phyloP scores from a whole-genome alignment of 768 basidiomycete genomes.

The Trametes punicea region DNA sequence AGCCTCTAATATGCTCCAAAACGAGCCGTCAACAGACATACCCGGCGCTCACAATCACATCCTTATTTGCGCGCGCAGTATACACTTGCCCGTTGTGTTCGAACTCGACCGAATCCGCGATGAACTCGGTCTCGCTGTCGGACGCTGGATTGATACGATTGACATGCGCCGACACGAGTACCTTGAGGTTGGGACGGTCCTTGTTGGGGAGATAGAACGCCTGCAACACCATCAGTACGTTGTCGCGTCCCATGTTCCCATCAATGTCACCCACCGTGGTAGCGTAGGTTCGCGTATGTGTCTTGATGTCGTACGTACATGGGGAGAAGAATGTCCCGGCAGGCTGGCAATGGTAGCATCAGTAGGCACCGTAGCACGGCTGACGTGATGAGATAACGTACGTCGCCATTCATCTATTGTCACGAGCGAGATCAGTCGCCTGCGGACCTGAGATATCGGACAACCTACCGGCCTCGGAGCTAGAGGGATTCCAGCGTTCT shows the following conservation, averaged over 20 bases:
- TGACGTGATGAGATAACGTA: slow-evolving; percentile 1
- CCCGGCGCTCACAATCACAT: slow-evolving; percentile 40
- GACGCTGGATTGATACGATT: slow-evolving; percentile 25
- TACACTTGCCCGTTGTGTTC: slow-evolving; percentile 29
- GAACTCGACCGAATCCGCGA: slow-evolving; percentile 49
- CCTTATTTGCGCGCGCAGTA: slow-evolving; percentile 40
- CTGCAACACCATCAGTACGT: slow-evolving; percentile 12
- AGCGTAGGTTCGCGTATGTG: slow-evolving; percentile 22
- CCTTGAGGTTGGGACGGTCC: slow-evolving; percentile 30
- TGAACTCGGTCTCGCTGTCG: slow-evolving; percentile 22
- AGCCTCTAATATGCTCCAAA: too few species aligned
- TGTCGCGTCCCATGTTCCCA: too few species aligned
- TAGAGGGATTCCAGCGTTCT: slow-evolving; percentile 10
- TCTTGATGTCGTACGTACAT: slow-evolving; percentile 18
- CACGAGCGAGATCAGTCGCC: background rate
- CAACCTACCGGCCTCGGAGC: slow-evolving; percentile 14
- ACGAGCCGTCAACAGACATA: background rate
- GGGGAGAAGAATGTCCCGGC: slow-evolving; percentile 17
- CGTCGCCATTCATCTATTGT: slow-evolving; percentile 22
- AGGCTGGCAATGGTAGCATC: slow-evolving; percentile 5
- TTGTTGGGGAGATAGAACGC: slow-evolving; percentile 26
- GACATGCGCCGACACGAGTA: slow-evolving; percentile 30
- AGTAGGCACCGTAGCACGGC: background rate
- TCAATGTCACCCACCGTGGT: slow-evolving; percentile 25
- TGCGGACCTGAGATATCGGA: background rate